A percentile compares a stretch with the other conserved stretches of the same genome.
phyloP scores from a whole-genome alignment of 345 rosid species.

The Euphorbia pulcherrima region DNA sequence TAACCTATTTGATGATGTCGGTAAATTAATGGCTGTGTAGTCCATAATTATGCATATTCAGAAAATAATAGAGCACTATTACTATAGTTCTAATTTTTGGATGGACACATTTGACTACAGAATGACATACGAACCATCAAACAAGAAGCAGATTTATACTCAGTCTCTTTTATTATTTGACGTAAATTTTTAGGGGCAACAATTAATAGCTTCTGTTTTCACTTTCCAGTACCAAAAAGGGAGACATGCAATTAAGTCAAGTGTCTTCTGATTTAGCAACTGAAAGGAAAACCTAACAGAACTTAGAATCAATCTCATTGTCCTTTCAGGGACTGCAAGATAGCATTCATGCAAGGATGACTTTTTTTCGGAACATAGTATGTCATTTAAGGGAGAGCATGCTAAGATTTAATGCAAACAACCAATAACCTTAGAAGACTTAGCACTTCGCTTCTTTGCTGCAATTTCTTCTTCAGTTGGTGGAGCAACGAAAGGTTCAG shows the following conservation, averaged over 20 bases:
- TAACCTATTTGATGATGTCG: not conserved
- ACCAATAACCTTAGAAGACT: conserved; percentile 62
- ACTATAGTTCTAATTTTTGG: not conserved
- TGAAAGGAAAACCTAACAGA: not conserved
- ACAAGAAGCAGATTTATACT: no score
- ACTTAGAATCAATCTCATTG: not conserved
- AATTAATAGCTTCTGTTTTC: not conserved
- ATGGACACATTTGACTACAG: not conserved
- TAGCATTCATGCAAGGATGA: not conserved
- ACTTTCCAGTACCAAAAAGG: not conserved
- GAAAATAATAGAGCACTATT: not conserved
- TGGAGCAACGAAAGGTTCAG: conserved; percentile 59
- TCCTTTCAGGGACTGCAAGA: not conserved
- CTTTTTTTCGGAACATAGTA: not conserved
- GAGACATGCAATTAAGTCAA: not conserved
- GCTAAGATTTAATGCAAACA: conserved; percentile 14
- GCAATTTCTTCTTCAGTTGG: conserved; percentile 44
- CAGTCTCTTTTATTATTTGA: no score
- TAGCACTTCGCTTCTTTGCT: conserved; percentile 51
- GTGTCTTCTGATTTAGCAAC: not conserved
- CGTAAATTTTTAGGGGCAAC: no score
- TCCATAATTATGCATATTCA: not conserved
- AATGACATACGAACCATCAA: not conserved
- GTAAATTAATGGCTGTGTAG: not conserved
- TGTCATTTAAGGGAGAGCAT: not conserved